phyloP scores from a whole-genome alignment of 805 yeast genomes.

The Nematodospora valgi region DNA sequence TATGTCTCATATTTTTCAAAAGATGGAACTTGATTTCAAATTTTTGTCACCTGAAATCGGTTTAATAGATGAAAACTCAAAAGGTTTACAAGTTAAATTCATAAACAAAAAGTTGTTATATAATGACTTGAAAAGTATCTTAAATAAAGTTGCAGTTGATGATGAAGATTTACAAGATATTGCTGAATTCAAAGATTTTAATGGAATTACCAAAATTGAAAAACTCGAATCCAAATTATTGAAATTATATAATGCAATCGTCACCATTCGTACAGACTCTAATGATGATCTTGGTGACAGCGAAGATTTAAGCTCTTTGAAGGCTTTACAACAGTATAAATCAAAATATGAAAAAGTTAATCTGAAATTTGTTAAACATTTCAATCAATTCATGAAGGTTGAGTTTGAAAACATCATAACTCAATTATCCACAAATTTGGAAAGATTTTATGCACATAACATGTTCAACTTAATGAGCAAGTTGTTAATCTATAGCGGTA shows the following conservation, averaged over 20 bases:
- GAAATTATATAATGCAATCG: constrained; percentile 60
- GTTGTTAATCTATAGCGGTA: constrained; percentile 27
- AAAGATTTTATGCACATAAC: constrained; percentile 6
- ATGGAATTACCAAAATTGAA: constrained; percentile 40
- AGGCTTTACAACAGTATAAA: constrained; percentile 66
- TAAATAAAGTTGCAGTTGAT: constrained; percentile 68
- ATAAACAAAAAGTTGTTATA: constrained; percentile 76
- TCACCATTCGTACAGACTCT: constrained; percentile 50
- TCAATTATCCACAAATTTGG: constrained; percentile 18
- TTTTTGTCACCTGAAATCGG: constrained; percentile 61
- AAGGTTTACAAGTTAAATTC: constrained; percentile 79
- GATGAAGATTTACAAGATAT: constrained; percentile 49
- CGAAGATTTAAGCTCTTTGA: constrained; percentile 58
- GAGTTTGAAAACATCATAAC: constrained; percentile 32
- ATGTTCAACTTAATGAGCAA: constrained; percentile 21
- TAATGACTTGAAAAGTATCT: constrained; percentile 63
- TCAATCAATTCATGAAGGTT: constrained; percentile 32
- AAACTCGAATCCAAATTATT: constrained; percentile 52
- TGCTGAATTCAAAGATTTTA: constrained; percentile 45
- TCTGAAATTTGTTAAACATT: constrained; percentile 45
- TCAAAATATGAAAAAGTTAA: constrained; percentile 57
- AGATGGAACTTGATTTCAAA: constrained; percentile 38
- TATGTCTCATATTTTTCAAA: constrained; percentile 33
- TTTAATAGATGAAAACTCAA: constrained; percentile 68
- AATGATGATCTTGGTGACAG: constrained; percentile 26